Evolutionary conservation across 129 eudicot genomes (phyloP).

Genomic region (Saposhnikovia divaricata): DNA sequence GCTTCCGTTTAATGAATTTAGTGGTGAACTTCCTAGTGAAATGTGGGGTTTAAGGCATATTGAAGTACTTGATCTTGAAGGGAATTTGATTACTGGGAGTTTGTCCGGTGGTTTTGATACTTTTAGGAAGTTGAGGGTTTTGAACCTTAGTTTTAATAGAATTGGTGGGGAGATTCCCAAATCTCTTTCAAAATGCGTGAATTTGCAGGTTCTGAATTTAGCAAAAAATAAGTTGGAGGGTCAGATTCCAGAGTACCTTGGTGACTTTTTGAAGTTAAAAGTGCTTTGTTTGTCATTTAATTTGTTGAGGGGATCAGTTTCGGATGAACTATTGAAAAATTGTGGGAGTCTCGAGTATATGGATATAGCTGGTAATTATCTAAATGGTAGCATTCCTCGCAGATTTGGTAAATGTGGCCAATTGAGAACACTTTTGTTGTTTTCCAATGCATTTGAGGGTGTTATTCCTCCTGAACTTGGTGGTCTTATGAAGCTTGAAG

Average conservation of each 20-base stretch:
- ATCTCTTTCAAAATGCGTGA: slow-evolving; percentile 39
- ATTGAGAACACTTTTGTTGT: slow-evolving; percentile 49
- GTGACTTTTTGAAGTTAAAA: slow-evolving; percentile 32
- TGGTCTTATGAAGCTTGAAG: slow-evolving; percentile 35
- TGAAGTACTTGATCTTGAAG: slow-evolving; percentile 66
- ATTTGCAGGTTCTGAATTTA: slow-evolving; percentile 31
- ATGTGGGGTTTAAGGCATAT: slow-evolving; percentile 48
- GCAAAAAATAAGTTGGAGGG: slow-evolving; percentile 43
- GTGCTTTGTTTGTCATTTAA: slow-evolving; percentile 48
- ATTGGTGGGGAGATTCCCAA: slow-evolving; percentile 44
- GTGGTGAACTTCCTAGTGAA: slow-evolving; percentile 52
- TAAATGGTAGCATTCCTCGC: slow-evolving; percentile 39
- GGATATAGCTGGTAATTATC: slow-evolving; percentile 45
- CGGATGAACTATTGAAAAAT: slow-evolving; percentile 27
- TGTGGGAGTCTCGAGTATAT: slow-evolving; percentile 47
- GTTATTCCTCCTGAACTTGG: slow-evolving; percentile 50
- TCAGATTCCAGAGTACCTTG: slow-evolving; percentile 41
- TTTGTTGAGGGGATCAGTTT: slow-evolving; percentile 34
- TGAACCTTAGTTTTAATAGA: slow-evolving; percentile 45
- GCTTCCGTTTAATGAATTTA: slow-evolving; percentile 49
- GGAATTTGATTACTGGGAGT: slow-evolving; percentile 44
- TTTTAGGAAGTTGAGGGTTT: slow-evolving; percentile 50
- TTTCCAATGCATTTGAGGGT: slow-evolving; percentile 44
- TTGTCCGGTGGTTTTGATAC: slow-evolving; percentile 32
- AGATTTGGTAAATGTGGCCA: slow-evolving; percentile 38